These are phyloP conservation scores for Fusarium marasasianum DNA, from an alignment of 2,329 filamentous ascomycete species.

Conservation along the genomic window DNA sequence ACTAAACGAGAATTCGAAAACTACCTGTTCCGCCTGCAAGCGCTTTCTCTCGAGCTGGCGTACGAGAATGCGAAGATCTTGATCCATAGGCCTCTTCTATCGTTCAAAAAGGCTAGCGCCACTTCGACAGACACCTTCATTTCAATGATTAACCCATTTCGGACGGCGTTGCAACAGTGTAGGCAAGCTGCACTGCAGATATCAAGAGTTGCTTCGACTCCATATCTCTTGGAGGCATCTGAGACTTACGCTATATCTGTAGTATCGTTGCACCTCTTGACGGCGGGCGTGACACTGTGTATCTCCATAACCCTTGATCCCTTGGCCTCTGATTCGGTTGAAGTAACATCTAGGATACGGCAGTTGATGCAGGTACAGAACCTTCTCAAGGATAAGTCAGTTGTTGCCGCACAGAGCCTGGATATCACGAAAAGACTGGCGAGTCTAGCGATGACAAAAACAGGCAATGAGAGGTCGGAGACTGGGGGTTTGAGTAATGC, in stretches of 20 bases:
- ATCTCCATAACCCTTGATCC: neutral
- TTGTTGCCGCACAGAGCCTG: neutral
- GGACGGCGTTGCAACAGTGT: neutral
- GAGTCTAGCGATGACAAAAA: neutral
- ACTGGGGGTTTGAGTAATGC: fast-evolving
- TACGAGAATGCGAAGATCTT: slow-evolving; percentile 49
- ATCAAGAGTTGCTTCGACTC: neutral
- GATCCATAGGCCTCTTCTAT: slow-evolving; percentile 35
- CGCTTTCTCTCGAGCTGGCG: slow-evolving; percentile 45
- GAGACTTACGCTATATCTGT: neutral
- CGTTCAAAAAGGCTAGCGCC: neutral
- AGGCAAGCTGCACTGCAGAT: neutral
- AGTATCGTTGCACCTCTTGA: neutral
- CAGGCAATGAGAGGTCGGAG: fast-evolving
- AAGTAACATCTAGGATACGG: neutral
- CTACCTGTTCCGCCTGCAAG: slow-evolving; percentile 44
- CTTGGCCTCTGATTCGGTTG: fast-evolving
- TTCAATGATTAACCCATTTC: neutral
- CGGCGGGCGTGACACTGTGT: neutral
- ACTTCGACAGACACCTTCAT: fast-evolving
- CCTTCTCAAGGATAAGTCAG: neutral
- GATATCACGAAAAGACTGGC: neutral
- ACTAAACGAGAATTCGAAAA: neutral
- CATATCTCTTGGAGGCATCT: neutral
- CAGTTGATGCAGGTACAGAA: neutral